These are phyloP conservation scores for Venturia asperata DNA, from an alignment of 2,329 filamentous ascomycete species.

Conservation along the genomic window DNA sequence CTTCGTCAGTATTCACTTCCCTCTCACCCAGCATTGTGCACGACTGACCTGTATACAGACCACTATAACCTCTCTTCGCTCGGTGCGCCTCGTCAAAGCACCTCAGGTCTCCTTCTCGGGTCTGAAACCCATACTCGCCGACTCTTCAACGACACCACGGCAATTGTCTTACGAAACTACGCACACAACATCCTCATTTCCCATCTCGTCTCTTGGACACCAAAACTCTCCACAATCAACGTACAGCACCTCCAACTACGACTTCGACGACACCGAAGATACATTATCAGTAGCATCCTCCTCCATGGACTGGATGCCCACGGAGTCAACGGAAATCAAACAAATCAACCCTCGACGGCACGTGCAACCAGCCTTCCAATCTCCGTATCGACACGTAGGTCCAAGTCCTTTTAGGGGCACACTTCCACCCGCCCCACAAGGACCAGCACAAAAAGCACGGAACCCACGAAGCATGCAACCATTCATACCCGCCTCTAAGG, in stretches of 20 bases:
- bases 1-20: neutral
- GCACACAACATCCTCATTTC: slow-evolving; percentile 14
- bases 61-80: slow-evolving; percentile 36
- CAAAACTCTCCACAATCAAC: slow-evolving; percentile 23
- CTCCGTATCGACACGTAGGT: slow-evolving; percentile 27
- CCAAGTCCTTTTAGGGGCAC: slow-evolving; percentile 60
- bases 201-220: slow-evolving; percentile 20
- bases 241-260: slow-evolving; percentile 16
- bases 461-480: slow-evolving; percentile 51
- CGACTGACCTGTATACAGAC: slow-evolving; percentile 20
- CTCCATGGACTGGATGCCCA: slow-evolving; percentile 70
- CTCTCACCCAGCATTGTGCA: neutral
- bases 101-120: slow-evolving; percentile 12
- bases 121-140: slow-evolving; percentile 21
- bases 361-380: slow-evolving; percentile 23
- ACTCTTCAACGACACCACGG: slow-evolving; percentile 23
- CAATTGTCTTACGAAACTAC: slow-evolving; percentile 8
- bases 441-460: slow-evolving; percentile 54
- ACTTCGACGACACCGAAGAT: slow-evolving; percentile 20
- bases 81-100: slow-evolving; percentile 49
- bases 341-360: slow-evolving; percentile 22
- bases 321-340: slow-evolving; percentile 32
- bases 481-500: slow-evolving; percentile 34
- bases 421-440: slow-evolving; percentile 60
- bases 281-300: slow-evolving; percentile 34